Evolutionary conservation across 768 basidiomycete species (phyloP), one percentile per base, ranked within the genome.

Genomic region (Leccinum olivaceopallidum): DNA sequence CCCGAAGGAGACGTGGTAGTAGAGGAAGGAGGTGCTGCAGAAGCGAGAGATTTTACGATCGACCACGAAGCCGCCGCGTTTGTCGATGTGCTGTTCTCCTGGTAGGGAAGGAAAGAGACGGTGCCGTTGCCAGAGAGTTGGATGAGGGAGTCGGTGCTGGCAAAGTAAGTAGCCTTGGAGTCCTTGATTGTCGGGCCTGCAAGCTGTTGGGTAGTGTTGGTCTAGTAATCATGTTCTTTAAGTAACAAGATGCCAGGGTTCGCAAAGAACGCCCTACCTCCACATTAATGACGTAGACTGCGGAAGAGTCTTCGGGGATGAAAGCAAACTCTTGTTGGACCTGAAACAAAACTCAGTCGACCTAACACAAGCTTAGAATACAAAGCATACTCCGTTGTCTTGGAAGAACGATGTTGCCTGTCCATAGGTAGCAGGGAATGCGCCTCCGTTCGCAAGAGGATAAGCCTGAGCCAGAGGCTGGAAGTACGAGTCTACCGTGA

Each of bases 301-400:
- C 78, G 18, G 83, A 86, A 63, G 84, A 84, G 69, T 93, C 88
- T 69, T 87, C 80, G 20, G 92, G 90, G 60, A 93, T 80, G 75
- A 85, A 94, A 3, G 87, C 89, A 68, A 93, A 87, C 71, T 89
- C 85, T 59, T 86, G 78, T 65, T 90, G 89, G 14, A 87, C 85
- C 81, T 87, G 53, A 47, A 63, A 51, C 7, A 24, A 52, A 44
- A 28, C 22, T 32, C 5, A 12, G 20, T 49, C 16, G 28, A 44
- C 48, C 13, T 4, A n/a, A 28, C 13, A n/a, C n/a, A 42, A 3
- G 14, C 20, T 48, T 28, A 0, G 16, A 56, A 26, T n/a, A 24
- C 13, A 26, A 13, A 16, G 67, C 84, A 56, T 71, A 85, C 88
- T 53, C 81, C 83, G 42, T 62, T 61, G 0, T 73, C 71, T 65